These are phyloP conservation scores for Lagerstroemia speciosa DNA, from an alignment of 345 rosid species.

Conservation along the genomic window DNA sequence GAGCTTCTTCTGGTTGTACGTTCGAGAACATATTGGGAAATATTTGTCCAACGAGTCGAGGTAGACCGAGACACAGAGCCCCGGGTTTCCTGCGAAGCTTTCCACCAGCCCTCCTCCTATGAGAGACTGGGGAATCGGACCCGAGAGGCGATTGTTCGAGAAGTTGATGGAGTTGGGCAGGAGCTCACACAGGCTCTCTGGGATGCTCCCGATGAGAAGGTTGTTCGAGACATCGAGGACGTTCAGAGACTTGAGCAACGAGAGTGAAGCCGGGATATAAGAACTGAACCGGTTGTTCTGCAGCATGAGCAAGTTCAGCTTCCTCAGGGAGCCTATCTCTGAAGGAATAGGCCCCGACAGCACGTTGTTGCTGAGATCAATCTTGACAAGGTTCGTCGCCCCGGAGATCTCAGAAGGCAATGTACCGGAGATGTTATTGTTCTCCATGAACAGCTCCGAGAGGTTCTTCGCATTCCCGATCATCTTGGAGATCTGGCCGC, in stretches of 20 bases:
- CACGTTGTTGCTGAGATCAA: conserved; percentile 74
- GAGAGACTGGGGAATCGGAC: conserved; percentile 69
- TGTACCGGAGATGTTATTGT: conserved; percentile 57
- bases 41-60: conserved; percentile 33
- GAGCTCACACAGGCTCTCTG: conserved; percentile 50
- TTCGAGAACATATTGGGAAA: conserved; percentile 52
- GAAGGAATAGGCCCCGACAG: conserved; percentile 72
- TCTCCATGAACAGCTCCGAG: conserved; percentile 76
- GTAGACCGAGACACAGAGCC: conserved; percentile 57
- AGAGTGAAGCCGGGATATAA: conserved; percentile 61
- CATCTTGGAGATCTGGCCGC: conserved; percentile 50
- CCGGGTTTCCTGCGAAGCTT: conserved; percentile 78
- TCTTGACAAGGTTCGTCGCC: conserved; percentile 68
- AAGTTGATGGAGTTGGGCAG: conserved; percentile 72
- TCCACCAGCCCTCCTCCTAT: conserved; percentile 62
- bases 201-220: conserved; percentile 59
- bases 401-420: conserved; percentile 59
- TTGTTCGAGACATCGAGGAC: conserved; percentile 85
- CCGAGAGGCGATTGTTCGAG: conserved; percentile 70
- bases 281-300: conserved; percentile 60
- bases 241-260: conserved; percentile 58
- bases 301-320: conserved; percentile 60
- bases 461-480: conserved; percentile 56
- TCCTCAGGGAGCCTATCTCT: conserved; percentile 57
- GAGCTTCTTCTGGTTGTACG: conserved; percentile 33